Base-by-base conservation (phyloP, 805 yeast genomes). In the Cyberlindnera veronae region DNA sequence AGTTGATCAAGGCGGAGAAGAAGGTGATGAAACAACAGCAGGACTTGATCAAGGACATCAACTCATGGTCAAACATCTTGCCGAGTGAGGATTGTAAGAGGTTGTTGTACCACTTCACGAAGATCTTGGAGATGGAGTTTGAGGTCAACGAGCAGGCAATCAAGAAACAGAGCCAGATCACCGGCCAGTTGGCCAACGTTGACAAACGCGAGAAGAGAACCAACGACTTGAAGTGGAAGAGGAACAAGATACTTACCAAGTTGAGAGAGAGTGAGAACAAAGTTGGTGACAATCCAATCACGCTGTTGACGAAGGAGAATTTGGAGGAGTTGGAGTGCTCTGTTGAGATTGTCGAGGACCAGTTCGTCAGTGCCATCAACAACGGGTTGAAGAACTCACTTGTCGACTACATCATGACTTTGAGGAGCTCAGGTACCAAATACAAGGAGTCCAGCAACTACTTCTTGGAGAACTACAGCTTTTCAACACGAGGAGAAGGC, bases 311-410 rank as follows among this genome's bases (percentile, higher is more conserved):
- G 2, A 64, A 63, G 41, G 85, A 79, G 50, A 64, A 67, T 38
- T 53, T 78, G 24, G 84, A 78, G 53, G 78, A 74, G 46, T 59
- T 71, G 40, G 66, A 67, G 31, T 67, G 71, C 44, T 69, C 76
- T 27, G 62, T 74, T n/a, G 75, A 68, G 39, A 72, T 77, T 17
- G 74, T 75, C 6, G 73, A 73, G 43, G 71, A 66, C 22, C 84
- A 79, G 51, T 64, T 69, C 34, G 60, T 65, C 8, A 64, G 76
- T 33, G 64, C 78, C 0, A 69, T 79, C 17, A 64, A 66, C 32
- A 64, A 57, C 20, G 67, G 69, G 11, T 62, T 79, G 45, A 70
- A 66, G 42, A 69, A 67, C 14, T 59, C 78, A 1, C 52, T 76
- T 10, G 55, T 61, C 10, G 78, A 76, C 33, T 77, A 72, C 49